phyloP scores from a whole-genome alignment of 2,329 filamentous ascomycete species.

The Botrytis paeoniae region DNA sequence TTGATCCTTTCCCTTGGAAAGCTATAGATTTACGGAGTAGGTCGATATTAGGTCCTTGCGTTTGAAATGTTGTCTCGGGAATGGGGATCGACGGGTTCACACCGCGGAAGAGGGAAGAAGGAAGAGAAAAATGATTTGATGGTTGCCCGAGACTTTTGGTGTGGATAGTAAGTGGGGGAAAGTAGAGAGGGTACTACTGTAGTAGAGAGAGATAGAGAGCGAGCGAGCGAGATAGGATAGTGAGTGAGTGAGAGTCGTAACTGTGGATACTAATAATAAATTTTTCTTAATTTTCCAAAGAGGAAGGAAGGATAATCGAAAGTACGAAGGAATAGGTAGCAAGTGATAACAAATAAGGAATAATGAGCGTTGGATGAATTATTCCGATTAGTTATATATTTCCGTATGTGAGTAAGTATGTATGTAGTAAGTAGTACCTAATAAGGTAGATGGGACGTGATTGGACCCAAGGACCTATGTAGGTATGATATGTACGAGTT shows the following conservation, averaged over 20 bases:
- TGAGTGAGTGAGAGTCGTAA: not conserved
- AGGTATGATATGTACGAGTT: not conserved
- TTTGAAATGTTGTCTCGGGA: not conserved
- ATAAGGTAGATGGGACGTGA: not conserved
- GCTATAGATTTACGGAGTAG: slow-evolving; percentile 1
- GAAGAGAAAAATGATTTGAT: slow-evolving; percentile 6
- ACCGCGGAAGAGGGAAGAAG: slow-evolving; percentile 8
- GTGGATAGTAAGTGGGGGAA: slow-evolving; percentile 11
- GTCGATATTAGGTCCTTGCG: slow-evolving; percentile 16
- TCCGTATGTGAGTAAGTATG: not conserved
- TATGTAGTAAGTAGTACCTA: not conserved
- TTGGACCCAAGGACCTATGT: not conserved
- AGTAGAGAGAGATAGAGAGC: not conserved
- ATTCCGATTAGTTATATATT: not conserved
- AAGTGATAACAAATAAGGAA: not conserved
- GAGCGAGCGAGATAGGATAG: not conserved
- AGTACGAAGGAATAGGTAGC: not conserved
- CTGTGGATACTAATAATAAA: slow-evolving; percentile 6
- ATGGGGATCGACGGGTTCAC: slow-evolving; percentile 16
- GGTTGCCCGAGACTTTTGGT: slow-evolving; percentile 3
- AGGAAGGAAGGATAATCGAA: not conserved
- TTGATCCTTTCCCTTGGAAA: slow-evolving; percentile 8
- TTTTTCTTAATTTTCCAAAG: not conserved
- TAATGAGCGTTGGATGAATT: not conserved
- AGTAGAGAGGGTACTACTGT: not conserved